Evolutionary conservation across 129 eudicot species (phyloP).

Genomic region (Heracleum sosnowskyi): DNA sequence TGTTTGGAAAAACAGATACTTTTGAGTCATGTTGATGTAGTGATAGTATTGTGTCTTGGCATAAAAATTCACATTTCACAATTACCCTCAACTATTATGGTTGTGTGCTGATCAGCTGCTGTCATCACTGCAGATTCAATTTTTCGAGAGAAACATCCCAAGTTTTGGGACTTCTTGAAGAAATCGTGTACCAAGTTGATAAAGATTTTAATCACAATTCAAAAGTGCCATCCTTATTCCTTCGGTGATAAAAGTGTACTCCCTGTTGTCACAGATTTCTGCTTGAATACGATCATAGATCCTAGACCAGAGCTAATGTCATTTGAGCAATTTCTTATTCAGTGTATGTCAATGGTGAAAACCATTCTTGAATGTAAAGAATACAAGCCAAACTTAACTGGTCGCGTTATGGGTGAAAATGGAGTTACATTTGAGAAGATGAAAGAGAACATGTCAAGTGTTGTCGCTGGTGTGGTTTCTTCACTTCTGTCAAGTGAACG

Average conservation of each 20-base stretch:
- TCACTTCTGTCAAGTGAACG: constrained; percentile 78
- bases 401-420: constrained; percentile 75
- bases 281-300: constrained; percentile 68
- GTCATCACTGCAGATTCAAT: constrained; percentile 60
- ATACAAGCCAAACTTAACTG: constrained; percentile 69
- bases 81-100: constrained; percentile 1
- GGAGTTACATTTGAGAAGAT: constrained; percentile 56
- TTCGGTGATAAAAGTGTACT: constrained; percentile 88
- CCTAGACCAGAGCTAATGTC: constrained; percentile 72
- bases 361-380: constrained; percentile 89
- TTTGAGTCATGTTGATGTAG: background rate
- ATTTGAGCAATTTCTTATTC: constrained; percentile 73
- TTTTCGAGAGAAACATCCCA: constrained; percentile 52
- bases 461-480: constrained; percentile 56
- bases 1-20: background rate
- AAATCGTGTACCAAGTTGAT: constrained; percentile 73
- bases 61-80: background rate
- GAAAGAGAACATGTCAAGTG: constrained; percentile 69
- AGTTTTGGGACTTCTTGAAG: constrained; percentile 58
- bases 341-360: constrained; percentile 82
- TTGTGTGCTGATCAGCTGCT: constrained; percentile 13
- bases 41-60: background rate
- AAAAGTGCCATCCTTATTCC: constrained; percentile 88
- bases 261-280: constrained; percentile 64
- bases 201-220: constrained; percentile 78